Evolutionary conservation across 805 yeast species (phyloP), one percentile per base, ranked within the genome.

Genomic region (Schwanniomyces pseudopolymorphus): DNA sequence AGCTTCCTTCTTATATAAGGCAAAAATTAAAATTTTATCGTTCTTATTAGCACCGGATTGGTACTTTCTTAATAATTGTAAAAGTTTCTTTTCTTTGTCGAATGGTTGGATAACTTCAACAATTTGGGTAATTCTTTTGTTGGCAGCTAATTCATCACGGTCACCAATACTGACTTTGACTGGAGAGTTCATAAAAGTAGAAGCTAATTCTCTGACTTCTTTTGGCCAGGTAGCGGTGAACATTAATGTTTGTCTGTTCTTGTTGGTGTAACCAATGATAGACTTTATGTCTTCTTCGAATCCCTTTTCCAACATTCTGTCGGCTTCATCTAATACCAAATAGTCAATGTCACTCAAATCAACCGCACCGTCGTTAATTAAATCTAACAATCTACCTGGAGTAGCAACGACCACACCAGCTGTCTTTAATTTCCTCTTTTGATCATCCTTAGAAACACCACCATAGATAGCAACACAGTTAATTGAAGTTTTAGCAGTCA

Each of bases 141-240:
- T 94, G 41, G 99, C 99, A 47, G 89, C 75, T 47, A 94, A 79
- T 69, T 92, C 98, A 63, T 92, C 97, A 54, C 95, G 81, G 66
- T 94, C 87, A 59, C 99, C 99, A 61, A 94, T 87, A 37, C 94
- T 84, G 36, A 94, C 87, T 67, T 88, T 90, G 41, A 89, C 89
- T n/a, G 97, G 96, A 24, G 66, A 54, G 19, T 78, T 80, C 96
- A 94, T 87, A 69, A 86, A 94, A 5, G 86, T 79, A 16, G 83
- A 63, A 7, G 99, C 99, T 52, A 94, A 77, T 53, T 89, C 95
- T 62, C 98, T 84, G 28, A 94, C 98, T 70, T 92, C 96, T 58
- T 87, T 88, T n/a, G 99, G 99, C 99, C 99, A 94, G 1, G 99
- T 94, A n/a, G 99, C 99, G 8, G 99, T 92, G 70, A 94, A 94